Base-by-base conservation (phyloP, 208 protist species). In the Crithidia brevicula region DNA sequence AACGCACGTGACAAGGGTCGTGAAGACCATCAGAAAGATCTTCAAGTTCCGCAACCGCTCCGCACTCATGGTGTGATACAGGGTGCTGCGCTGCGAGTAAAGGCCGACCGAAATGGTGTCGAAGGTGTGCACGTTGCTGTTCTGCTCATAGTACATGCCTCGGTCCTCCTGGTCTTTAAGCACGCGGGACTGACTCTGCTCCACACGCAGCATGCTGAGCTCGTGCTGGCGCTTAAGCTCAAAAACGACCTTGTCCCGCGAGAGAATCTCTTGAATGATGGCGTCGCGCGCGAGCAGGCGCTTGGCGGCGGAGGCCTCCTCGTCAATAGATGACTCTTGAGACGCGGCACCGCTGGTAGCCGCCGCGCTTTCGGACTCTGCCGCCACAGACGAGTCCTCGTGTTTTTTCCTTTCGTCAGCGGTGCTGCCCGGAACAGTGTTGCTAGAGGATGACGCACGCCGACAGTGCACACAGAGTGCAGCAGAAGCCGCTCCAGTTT, bases 81-180 rank as follows among this genome's bases (percentile, higher is more conserved):
- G 79, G 15, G 88, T 94, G 64, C 79, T 94, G 15, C 91, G 86
- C 79, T 96, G 91, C 27, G 84, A 87, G 62, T 96, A 91, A 23
- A 96, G 76, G 13, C 86, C 86, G 9, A 92, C 83, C 11, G 86
- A 93, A 47, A 96, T 76, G 28, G 91, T 94, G 66, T 96, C 91
- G 69, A 96, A 96, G 22, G 91, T 96, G 61, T 88, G 80, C 9
- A 94, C 88, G 66, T 96, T 96, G 61, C 80, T 86, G 81, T 96
- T 96, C 67, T 96, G 91, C 61, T 96, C 91, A 67, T 93, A 96
- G 73, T 96, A 96, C 85, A 96, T 88, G 33, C 88, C 91, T 28
- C 91, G 84, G 54, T 94, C 91, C 54, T 94, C 81, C 72, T 96
- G 91, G 43, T 96, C 87, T 42, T 93, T 94, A 40, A 96, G 74